Base-by-base conservation (phyloP, 129 eudicot genomes). In the Centella asiatica region DNA sequence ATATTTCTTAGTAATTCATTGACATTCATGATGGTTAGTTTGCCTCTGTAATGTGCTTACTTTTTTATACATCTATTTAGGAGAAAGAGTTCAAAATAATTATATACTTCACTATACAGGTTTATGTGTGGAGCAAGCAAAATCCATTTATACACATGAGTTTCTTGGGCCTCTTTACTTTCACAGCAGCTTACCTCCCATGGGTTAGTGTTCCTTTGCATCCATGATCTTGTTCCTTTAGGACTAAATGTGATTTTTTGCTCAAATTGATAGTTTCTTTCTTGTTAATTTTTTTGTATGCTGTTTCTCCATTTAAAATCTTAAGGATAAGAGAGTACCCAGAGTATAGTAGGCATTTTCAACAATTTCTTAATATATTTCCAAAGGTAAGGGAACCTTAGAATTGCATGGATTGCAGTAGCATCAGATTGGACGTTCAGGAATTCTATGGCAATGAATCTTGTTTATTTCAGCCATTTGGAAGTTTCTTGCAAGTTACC, bases 81-180 rank as follows among this genome's bases (percentile, higher is more conserved):
- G 59, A 31, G 17, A 29, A 8, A 53, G 39, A 49, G 3, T n/a
- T 66, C 31, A 1, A 3, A 10, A 24, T 5, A 22, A 44, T 28
- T 54, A 14, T 54, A 13, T 51, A 68, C 2, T 39, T 40, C 26
- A 12, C 29, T 52, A 60, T 27, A 5, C 64, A 92, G 98, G 98
- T 90, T 55, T 90, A 90, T 72, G 98, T 90, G 10, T 90, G 98
- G 98, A 90, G 98, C 85, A 90, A 90, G 88, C 94, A 84, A 81
- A 90, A 90, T 77, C 98, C 98, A 6, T 87, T 26, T 66, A 90
- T 90, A 71, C 98, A 84, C 66, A 90, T 90, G 98, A 90, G 98
- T 74, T 92, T 92, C 79, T 70, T 92, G 88, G 98, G 98, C 55
- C 90, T 92, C 50, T 92, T 92, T 69, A 87, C 95, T 36, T 92